A percentile compares a stretch with the other conserved stretches of the same genome.
Evolutionary conservation across 73 alveolate species (phyloP).

Genomic region (Effrenium voratum): DNA sequence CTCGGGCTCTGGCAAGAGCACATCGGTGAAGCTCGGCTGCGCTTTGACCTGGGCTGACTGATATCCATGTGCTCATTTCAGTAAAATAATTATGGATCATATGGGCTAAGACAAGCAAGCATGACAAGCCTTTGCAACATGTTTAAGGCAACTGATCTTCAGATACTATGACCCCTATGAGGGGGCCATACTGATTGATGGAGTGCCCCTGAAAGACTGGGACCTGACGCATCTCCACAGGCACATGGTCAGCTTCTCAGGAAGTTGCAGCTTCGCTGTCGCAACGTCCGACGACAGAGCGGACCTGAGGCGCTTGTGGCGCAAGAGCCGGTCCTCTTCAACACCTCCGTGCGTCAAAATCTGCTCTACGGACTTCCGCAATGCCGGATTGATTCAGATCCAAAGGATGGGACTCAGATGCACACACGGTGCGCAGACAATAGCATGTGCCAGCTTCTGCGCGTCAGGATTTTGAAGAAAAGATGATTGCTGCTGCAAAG

Average conservation of each 20-base stretch:
- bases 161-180: conserved; percentile 95
- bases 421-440: background rate
- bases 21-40: conserved; percentile 86
- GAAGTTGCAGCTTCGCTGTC: background rate
- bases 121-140: background rate
- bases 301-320: conserved; percentile 63
- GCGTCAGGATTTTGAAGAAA: conserved; percentile 76
- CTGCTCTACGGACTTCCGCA: conserved; percentile 78
- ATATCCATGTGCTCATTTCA: background rate
- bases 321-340: conserved; percentile 88
- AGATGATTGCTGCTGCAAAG: conserved; percentile 80
- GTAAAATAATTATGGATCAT: too few relatives aligned
- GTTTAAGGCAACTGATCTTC: conserved; percentile 95
- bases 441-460: background rate
- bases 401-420: conserved; percentile 19
- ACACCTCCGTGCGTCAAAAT: conserved; percentile 89
- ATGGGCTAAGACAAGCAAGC: background rate
- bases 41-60: background rate
- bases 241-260: conserved; percentile 43
- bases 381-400: conserved; percentile 81
- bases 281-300: background rate
- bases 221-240: conserved; percentile 71
- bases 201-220: conserved; percentile 94
- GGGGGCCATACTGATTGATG: conserved; percentile 95
- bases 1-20: conserved; percentile 96